Evolutionary conservation across 768 basidiomycete species (phyloP).

Genomic region (Mycena chlorophos): DNA sequence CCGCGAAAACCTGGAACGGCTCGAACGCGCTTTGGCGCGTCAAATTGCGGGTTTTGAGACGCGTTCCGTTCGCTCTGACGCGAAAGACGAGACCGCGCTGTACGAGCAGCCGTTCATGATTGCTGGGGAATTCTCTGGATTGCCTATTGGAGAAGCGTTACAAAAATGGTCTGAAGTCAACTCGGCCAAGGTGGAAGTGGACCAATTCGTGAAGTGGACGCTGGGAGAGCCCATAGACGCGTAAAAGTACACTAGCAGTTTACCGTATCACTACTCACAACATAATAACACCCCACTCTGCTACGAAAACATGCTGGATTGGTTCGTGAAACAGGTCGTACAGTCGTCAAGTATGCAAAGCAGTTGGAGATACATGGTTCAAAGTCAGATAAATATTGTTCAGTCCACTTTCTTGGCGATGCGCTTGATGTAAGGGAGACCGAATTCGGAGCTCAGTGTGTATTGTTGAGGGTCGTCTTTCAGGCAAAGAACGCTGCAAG

Average conservation of each 20-base stretch:
- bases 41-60: conserved; percentile 87
- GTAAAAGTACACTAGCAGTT: too few species aligned
- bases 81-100: conserved; percentile 51
- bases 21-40: conserved; percentile 77
- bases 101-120: conserved; percentile 77
- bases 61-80: conserved; percentile 40
- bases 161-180: conserved; percentile 54
- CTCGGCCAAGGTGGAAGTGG: conserved; percentile 44
- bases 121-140: conserved; percentile 51
- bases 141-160: conserved; percentile 47
- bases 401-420: conserved; percentile 25
- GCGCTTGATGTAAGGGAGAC: conserved; percentile 51
- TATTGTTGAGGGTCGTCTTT: conserved; percentile 60
- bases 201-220: conserved; percentile 67
- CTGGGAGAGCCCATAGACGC: conserved; percentile 50
- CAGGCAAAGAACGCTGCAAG: conserved; percentile 53
- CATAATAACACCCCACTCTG: too few species aligned
- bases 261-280: too few species aligned
- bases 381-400: too few species aligned
- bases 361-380: too few species aligned
- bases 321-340: too few species aligned
- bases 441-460: conserved; percentile 39
- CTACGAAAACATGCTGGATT: too few species aligned
- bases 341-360: too few species aligned
- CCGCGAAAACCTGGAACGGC: conserved; percentile 53